Evolutionary conservation across 805 yeast genomes (phyloP).

Genomic region (Scheffersomyces ergatensis): DNA sequence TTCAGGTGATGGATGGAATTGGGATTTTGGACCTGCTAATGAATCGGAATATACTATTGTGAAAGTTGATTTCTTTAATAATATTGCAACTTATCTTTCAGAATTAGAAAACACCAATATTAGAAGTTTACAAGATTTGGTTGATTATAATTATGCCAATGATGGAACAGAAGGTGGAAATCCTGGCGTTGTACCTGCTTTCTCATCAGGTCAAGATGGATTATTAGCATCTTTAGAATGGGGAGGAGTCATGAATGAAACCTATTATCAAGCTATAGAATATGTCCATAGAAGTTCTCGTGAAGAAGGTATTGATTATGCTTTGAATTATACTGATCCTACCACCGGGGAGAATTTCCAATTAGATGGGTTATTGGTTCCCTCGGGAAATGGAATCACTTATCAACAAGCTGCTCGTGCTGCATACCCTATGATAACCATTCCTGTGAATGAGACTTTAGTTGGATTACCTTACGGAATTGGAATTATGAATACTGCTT

Average conservation of each 20-base stretch:
- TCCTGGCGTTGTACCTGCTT: constrained; percentile 18
- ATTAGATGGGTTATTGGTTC: constrained; percentile 12
- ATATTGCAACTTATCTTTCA: constrained; percentile 17
- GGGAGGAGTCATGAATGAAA: constrained; percentile 21
- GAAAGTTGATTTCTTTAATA: constrained; percentile 23
- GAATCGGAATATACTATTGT: constrained; percentile 27
- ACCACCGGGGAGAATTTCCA: constrained; percentile 17
- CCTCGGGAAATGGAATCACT: constrained; percentile 15
- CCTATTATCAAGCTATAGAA: constrained; percentile 25
- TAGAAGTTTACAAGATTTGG: constrained; percentile 19
- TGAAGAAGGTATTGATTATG: constrained; percentile 27
- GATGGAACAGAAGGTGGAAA: constrained; percentile 23
- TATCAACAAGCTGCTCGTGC: constrained; percentile 28
- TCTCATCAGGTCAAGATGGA: constrained; percentile 24
- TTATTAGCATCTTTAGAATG: constrained; percentile 21
- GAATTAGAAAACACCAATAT: constrained; percentile 21
- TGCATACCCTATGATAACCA: constrained; percentile 23
- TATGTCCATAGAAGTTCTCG: constrained; percentile 22
- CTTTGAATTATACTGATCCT: constrained; percentile 22
- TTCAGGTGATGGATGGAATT: constrained; percentile 25
- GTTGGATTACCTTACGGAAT: constrained; percentile 23
- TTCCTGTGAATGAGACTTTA: constrained; percentile 18
- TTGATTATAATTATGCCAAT: constrained; percentile 17
- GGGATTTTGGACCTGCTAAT: constrained; percentile 22
- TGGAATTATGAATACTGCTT: constrained; percentile 24